Evolutionary conservation across 2,329 filamentous ascomycete genomes (phyloP).

Genomic region (Beauveria australis): DNA sequence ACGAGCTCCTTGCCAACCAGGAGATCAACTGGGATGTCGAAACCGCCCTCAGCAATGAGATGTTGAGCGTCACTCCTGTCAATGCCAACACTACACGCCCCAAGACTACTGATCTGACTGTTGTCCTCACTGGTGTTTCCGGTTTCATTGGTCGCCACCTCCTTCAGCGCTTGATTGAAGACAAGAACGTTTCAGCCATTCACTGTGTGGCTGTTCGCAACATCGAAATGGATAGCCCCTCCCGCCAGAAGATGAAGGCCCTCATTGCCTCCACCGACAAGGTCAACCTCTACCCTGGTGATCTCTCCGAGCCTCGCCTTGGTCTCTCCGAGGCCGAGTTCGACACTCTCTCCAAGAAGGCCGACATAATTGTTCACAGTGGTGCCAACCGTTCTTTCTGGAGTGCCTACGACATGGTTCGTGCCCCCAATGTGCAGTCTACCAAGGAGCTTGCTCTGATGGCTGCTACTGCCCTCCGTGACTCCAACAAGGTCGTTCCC

Average conservation of each 20-base stretch:
- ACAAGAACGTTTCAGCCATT: conserved; percentile 26
- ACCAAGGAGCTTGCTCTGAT: conserved; percentile 27
- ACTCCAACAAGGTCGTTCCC: conserved; percentile 18
- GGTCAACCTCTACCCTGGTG: conserved; percentile 26
- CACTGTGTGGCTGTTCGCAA: conserved; percentile 36
- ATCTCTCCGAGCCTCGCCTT: conserved; percentile 26
- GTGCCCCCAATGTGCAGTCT: conserved; percentile 25
- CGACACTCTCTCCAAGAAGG: conserved; percentile 20
- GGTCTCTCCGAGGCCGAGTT: conserved; percentile 28
- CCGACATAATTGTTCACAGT: conserved; percentile 45
- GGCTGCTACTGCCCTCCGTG: conserved; percentile 16
- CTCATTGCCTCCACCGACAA: conserved; percentile 19
- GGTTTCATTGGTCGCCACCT: conserved; percentile 34
- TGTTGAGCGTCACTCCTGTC: conserved; percentile 4
- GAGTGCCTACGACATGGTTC: conserved; percentile 29
- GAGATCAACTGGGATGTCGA: conserved; percentile 13
- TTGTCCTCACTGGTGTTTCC: conserved; percentile 30
- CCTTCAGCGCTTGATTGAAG: conserved; percentile 25
- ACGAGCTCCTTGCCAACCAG: conserved; percentile 15
- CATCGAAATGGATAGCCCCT: conserved; percentile 9
- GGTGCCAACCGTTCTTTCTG: conserved; percentile 33
- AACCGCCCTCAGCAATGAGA: not conserved
- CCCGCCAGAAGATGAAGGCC: conserved; percentile 8
- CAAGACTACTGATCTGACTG: conserved; percentile 12
- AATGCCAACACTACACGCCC: not conserved